Base-by-base conservation (phyloP, 2,329 filamentous ascomycete genomes). In the Teratosphaeria nubilosa region DNA sequence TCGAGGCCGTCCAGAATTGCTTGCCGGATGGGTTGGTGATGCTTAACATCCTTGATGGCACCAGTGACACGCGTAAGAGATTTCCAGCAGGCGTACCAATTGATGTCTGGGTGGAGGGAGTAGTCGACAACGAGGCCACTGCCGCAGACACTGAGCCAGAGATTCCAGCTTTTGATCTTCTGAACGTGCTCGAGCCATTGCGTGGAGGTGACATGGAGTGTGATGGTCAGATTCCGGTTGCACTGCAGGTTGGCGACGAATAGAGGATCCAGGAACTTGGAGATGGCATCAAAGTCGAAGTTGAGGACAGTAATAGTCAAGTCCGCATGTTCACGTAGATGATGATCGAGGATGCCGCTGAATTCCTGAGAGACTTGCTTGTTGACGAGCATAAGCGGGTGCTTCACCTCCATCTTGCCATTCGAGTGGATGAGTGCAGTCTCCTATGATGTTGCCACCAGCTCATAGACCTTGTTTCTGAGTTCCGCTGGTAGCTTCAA, bases 401-500 rank as follows among this genome's bases (percentile, higher is more conserved):
- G 41, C 41, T 48, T 22, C n/a, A 48, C 16, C 20, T 48, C n/a
- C 9, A 48, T 48, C 20, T 48, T 20, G n/a, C 16, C 41, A 20
- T 48, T 22, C 5, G 41, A 22, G n/a, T 20, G n/a, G 20, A 48
- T n/a, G 5, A 48, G n/a, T 9, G 41, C 41, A 1, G 10, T 22
- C 3, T 48, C n/a, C 20, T 48, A 16, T 11, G 41, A 22, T n/a
- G 41, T 3, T n/a, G 59, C 59, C 7, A 59, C 41, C 16, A 41
- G 54, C 24, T 56, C 57, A 41, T 52, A 59, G 51, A 59, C 53
- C n/a, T 54, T 25, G 51, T 56, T 61, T 14, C 51, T 24, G 16
- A 59, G 56, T 41, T 60, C 59, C 20, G 48, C 59, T 6, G 59
- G 59, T 3, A 60, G 56, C 11, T 50, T 6, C 4, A 58, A 37